Conservation (phyloP, 2,329 filamentous ascomycete species). For the Waltergamsia citrina region DNA sequence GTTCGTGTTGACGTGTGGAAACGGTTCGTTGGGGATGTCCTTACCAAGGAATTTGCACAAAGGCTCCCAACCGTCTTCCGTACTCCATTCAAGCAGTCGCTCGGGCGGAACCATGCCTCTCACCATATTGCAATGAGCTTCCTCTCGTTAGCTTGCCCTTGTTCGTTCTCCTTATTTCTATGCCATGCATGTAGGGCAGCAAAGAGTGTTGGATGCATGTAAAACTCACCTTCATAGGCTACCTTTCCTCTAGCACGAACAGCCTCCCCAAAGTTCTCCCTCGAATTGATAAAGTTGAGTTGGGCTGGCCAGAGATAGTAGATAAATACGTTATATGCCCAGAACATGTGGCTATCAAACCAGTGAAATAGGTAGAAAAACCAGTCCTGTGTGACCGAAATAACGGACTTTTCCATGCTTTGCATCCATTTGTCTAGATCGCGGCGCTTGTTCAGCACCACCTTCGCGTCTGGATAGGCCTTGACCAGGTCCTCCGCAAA, state of each 20-base stretch:
- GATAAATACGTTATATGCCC: too few species aligned
- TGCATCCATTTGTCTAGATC: constrained; percentile 28
- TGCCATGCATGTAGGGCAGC: too few species aligned
- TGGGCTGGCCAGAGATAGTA: constrained; percentile 17
- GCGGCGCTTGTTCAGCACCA: constrained; percentile 29
- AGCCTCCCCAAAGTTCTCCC: constrained; percentile 5
- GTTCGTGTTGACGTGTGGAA: constrained; percentile 24
- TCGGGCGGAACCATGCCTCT: constrained; percentile 17
- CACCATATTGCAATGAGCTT: constrained; percentile 18
- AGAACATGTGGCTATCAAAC: too few species aligned
- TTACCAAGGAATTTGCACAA: constrained; percentile 28
- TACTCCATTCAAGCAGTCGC: constrained; percentile 24
- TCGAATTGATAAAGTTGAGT: constrained; percentile 9
- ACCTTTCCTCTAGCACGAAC: constrained; percentile 12
- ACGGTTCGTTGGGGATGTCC: constrained; percentile 18
- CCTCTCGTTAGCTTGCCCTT: neutral
- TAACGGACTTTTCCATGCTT: constrained; percentile 16
- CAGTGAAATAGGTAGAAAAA: too few species aligned
- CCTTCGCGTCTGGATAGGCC: constrained; percentile 37
- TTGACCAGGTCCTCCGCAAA: constrained; percentile 32
- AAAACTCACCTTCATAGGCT: constrained; percentile 13
- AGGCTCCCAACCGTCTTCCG: constrained; percentile 28
- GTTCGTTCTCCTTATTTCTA: too few species aligned
- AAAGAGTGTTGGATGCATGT: too few species aligned
- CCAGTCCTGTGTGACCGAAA: too few species aligned